Evolutionary conservation across 1,139 yeast genomes (phyloP).

Genomic region (Blastobotrys indianensis): DNA sequence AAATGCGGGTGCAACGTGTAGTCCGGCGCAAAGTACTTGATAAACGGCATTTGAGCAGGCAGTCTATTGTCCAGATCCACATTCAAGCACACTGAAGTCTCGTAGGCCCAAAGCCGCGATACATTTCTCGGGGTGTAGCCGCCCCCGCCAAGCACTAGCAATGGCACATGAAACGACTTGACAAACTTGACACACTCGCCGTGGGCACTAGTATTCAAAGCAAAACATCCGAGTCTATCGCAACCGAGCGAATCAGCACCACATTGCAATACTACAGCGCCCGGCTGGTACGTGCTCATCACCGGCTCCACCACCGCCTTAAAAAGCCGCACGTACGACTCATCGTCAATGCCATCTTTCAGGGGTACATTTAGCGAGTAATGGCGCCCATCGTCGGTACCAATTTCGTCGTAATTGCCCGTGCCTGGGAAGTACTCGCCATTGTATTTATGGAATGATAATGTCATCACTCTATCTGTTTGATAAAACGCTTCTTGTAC

Average conservation of each 20-base stretch:
- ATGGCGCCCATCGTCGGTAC: constrained; percentile 81
- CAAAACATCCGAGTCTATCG: constrained; percentile 90
- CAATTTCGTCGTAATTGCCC: constrained; percentile 71
- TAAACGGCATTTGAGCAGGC: constrained; percentile 76
- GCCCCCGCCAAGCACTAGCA: constrained; percentile 93
- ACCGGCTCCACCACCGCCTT: constrained; percentile 85
- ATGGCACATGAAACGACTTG: constrained; percentile 78
- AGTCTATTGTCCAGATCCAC: constrained; percentile 67
- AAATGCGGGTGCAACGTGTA: constrained; percentile 82
- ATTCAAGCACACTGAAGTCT: constrained; percentile 81
- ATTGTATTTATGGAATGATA: constrained; percentile 88
- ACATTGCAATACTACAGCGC: constrained; percentile 91
- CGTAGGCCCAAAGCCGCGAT: constrained; percentile 90
- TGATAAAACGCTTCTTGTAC: constrained; percentile 96
- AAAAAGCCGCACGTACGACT: constrained; percentile 69
- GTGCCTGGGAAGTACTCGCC: constrained; percentile 98
- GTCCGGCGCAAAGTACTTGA: constrained; percentile 90
- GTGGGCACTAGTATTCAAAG: constrained; percentile 83
- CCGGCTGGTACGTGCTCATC: constrained; percentile 76
- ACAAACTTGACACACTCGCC: constrained; percentile 91
- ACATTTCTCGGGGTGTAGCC: constrained; percentile 97
- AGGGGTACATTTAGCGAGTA: constrained; percentile 90
- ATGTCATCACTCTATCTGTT: constrained; percentile 93
- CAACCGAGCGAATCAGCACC: constrained; percentile 96
- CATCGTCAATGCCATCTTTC: constrained; percentile 94